These are phyloP conservation scores for Kuraishia piskuri DNA, from an alignment of 805 yeast species.

Conservation along the genomic window DNA sequence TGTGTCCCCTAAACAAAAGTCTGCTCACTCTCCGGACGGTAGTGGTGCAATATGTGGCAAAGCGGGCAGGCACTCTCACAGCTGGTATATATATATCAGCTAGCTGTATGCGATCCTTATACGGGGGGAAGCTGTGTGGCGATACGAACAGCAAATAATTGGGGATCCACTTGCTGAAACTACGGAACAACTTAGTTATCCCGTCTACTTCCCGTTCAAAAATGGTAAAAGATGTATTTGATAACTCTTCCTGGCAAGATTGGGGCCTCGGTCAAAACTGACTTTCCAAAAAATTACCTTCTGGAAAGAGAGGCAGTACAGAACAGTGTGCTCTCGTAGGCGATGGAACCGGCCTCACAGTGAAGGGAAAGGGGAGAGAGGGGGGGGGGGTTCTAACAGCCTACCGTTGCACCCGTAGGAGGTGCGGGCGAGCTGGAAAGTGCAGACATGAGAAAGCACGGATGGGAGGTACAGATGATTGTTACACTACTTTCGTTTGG, in stretches of 20 bases:
- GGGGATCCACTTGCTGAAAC: not conserved
- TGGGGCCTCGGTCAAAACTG: not conserved
- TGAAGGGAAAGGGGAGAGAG: not conserved
- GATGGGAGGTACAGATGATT: not conserved
- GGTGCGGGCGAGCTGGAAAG: not conserved
- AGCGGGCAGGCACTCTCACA: not conserved
- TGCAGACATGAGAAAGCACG: too few relatives aligned
- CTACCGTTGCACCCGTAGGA: not conserved
- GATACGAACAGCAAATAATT: not conserved
- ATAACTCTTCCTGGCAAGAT: not conserved
- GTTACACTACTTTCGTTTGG: constrained; percentile 5
- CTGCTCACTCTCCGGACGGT: not conserved
- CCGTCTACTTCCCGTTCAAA: not conserved
- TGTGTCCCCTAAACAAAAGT: not conserved
- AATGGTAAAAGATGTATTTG: too few relatives aligned
- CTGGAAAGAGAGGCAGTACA: not conserved
- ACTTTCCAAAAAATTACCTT: not conserved
- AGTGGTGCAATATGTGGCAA: not conserved
- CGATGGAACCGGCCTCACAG: not conserved
- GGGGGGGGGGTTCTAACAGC: not conserved
- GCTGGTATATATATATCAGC: not conserved
- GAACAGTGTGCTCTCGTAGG: not conserved
- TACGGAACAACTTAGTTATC: not conserved
- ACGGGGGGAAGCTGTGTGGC: not conserved
- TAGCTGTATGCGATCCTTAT: not conserved